Percentiles rank a stretch among this genome's conserved stretches.
phyloP scores from a whole-genome alignment of 805 yeast species.

The Myxozyma vanderwaltii region DNA sequence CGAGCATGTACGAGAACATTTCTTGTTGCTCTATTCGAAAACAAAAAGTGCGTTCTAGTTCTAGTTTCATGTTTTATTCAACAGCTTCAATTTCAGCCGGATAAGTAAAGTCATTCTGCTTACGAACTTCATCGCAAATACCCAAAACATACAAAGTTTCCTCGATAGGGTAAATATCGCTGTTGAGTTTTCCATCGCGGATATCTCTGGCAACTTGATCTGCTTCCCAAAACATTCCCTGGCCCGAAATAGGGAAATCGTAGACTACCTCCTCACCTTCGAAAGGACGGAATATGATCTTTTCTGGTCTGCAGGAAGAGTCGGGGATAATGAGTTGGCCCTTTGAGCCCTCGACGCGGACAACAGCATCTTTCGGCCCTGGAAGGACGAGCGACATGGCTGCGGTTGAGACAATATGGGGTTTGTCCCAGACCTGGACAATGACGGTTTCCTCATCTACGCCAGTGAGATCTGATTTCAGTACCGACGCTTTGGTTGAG shows the following conservation, averaged over 20 bases:
- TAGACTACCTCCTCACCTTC: constrained; percentile 12
- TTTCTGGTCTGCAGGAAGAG: constrained; percentile 34
- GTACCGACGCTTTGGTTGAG: constrained; percentile 5
- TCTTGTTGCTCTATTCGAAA: background rate
- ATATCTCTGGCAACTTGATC: constrained; percentile 54
- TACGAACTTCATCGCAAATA: constrained; percentile 51
- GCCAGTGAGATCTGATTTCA: constrained; percentile 12
- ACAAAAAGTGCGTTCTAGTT: background rate
- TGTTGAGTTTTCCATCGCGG: constrained; percentile 44
- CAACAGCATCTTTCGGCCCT: constrained; percentile 5
- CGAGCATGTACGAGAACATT: too few relatives aligned
- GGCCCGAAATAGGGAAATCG: constrained; percentile 32
- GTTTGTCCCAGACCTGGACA: constrained; percentile 16
- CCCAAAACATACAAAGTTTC: constrained; percentile 52
- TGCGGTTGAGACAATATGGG: constrained; percentile 12
- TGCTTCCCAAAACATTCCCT: constrained; percentile 60
- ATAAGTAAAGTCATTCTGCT: constrained; percentile 49
- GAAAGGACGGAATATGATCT: constrained; percentile 27
- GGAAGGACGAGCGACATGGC: background rate
- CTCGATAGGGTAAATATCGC: constrained; percentile 46
- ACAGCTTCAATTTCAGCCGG: constrained; percentile 44
- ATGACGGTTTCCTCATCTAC: constrained; percentile 20
- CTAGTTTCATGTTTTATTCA: background rate
- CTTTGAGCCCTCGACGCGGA: constrained; percentile 32
- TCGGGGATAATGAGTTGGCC: constrained; percentile 35